Conservation (phyloP, 306 rosid species). For the Calophaca sinica region DNA sequence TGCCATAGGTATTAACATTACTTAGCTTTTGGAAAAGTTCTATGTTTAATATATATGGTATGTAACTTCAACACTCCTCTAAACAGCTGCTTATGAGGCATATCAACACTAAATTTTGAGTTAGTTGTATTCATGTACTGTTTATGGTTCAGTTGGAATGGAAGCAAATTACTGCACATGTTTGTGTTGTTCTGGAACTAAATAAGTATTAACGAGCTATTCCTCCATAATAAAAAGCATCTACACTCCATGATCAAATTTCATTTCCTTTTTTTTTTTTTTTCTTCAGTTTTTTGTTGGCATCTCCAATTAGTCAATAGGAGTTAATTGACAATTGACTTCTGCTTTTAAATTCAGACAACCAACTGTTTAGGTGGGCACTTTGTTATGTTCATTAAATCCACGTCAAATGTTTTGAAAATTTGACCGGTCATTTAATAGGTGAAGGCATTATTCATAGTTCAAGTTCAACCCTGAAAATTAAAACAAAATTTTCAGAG, state of each 20-base stretch:
- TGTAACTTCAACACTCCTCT: not conserved
- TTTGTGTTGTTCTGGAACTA: not conserved
- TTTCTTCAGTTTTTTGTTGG: not conserved
- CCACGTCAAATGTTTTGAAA: not conserved
- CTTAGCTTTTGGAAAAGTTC: too few species aligned
- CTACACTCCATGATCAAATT: not conserved
- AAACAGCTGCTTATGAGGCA: not conserved
- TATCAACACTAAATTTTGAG: not conserved
- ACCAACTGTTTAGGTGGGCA: not conserved
- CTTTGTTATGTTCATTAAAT: not conserved
- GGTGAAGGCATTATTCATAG: not conserved
- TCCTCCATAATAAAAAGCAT: not conserved
- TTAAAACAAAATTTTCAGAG: not conserved
- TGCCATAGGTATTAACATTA: conserved; percentile 49
- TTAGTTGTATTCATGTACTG: not conserved
- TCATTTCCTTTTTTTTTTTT: conserved; percentile 2
- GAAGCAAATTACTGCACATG: not conserved
- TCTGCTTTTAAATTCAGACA: not conserved
- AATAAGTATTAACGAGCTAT: not conserved
- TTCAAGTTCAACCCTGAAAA: not conserved
- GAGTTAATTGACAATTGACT: not conserved
- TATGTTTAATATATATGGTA: not conserved
- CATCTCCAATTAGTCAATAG: not conserved
- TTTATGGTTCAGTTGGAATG: not conserved
- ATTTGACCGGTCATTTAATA: not conserved